These are phyloP conservation scores for Physaria fendleri DNA, from an alignment of 345 rosid genomes.

Conservation along the genomic window DNA sequence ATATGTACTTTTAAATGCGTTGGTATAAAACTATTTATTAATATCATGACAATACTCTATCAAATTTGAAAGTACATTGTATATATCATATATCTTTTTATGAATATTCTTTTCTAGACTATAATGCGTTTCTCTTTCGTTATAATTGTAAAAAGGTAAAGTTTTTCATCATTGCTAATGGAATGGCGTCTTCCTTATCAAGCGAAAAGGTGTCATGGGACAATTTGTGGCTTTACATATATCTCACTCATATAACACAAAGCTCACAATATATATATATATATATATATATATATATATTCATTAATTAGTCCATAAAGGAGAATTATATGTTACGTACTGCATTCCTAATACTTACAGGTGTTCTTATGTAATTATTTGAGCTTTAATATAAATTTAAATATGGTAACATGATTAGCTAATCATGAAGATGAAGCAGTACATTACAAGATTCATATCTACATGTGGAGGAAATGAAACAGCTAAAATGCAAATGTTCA, in stretches of 20 bases:
- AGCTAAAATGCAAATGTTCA: conserved; percentile 14
- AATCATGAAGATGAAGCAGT: conserved; percentile 10
- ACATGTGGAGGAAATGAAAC: conserved; percentile 1
- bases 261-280: conserved; percentile 15
- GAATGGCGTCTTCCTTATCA: conserved; percentile 30
- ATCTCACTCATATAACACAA: conserved; percentile 16
- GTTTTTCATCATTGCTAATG: conserved; percentile 20
- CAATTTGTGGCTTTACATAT: conserved; percentile 19
- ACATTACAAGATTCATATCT: conserved; percentile 8
- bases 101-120: conserved; percentile 20
- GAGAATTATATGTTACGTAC: conserved; percentile 17
- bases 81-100: background rate
- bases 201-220: conserved; percentile 25
- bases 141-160: conserved; percentile 13
- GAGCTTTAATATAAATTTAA: background rate
- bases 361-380: background rate
- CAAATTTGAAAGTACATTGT: background rate
- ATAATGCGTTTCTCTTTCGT: conserved; percentile 6
- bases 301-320: background rate
- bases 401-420: conserved; percentile 3
- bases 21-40: conserved; percentile 5
- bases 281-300: no score
- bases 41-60: background rate
- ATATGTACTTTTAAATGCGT: background rate
- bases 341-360: conserved; percentile 13